phyloP scores from a whole-genome alignment of 306 rosid genomes.

The Malus orientalis region DNA sequence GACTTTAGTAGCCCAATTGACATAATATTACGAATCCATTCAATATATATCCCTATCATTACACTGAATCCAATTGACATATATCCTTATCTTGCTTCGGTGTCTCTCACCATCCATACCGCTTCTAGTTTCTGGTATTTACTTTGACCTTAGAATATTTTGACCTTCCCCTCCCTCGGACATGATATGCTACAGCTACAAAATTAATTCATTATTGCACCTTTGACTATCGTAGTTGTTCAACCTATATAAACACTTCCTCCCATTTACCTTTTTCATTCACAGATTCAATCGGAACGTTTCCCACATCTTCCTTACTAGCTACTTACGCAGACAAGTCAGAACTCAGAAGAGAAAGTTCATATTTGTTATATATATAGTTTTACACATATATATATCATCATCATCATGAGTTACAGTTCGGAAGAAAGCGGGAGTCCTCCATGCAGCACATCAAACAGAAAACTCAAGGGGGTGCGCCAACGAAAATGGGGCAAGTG shows the following conservation, averaged over 20 bases:
- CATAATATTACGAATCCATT: too few species aligned
- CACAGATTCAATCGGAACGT: neutral
- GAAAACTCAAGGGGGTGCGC: slow-evolving; percentile 64
- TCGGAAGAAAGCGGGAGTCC: slow-evolving; percentile 4
- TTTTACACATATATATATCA: too few species aligned
- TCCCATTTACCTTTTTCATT: neutral
- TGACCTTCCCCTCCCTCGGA: slow-evolving; percentile 10
- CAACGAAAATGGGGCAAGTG: slow-evolving; percentile 93
- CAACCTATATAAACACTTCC: slow-evolving; percentile 8
- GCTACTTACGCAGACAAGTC: neutral
- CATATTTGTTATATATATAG: too few species aligned
- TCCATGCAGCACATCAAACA: neutral
- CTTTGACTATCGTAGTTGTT: neutral
- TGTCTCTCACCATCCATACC: neutral
- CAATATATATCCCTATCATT: too few species aligned
- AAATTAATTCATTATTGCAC: neutral
- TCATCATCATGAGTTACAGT: slow-evolving; percentile 28
- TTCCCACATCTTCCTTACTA: neutral
- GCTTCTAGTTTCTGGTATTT: neutral
- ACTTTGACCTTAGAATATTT: slow-evolving; percentile 36
- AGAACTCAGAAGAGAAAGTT: too few species aligned
- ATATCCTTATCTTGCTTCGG: neutral
- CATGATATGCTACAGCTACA: too few species aligned
- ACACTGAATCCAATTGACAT: too few species aligned
- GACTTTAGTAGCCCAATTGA: too few species aligned